A percentile compares a stretch with the other conserved stretches of the same genome.
Conservation (phyloP, 1,284 basidiomycete species). For the Rhodofomes roseus region DNA sequence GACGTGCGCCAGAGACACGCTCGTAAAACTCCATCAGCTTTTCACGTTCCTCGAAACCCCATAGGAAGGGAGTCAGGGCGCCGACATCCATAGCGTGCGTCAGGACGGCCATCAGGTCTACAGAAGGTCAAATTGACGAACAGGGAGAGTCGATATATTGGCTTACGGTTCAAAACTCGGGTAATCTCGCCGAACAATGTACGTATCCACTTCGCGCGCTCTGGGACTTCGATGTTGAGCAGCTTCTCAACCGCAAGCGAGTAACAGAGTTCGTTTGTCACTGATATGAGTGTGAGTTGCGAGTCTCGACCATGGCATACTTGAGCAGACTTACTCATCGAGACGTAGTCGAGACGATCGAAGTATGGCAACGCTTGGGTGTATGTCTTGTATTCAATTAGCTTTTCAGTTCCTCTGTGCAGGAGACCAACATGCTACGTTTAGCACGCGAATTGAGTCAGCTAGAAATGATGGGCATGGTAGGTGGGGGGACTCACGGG, state of each 20-base stretch:
- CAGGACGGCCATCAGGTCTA: slow-evolving; percentile 95
- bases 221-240: slow-evolving; percentile 98
- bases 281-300: slow-evolving; percentile 33
- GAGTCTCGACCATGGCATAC: background rate
- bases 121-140: background rate
- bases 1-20: slow-evolving; percentile 94
- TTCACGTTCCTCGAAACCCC: slow-evolving; percentile 99
- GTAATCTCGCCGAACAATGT: slow-evolving; percentile 98
- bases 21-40: slow-evolving; percentile 99
- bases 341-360: slow-evolving; percentile 98
- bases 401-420: slow-evolving; percentile 97
- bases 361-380: slow-evolving; percentile 99
- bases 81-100: slow-evolving; percentile 97
- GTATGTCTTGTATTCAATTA: slow-evolving; percentile 99
- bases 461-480: background rate
- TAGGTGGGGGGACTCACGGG: slow-evolving; percentile 57
- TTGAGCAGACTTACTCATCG: slow-evolving; percentile 76
- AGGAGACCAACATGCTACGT: slow-evolving; percentile 90
- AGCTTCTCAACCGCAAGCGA: slow-evolving; percentile 97
- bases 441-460: background rate
- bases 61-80: slow-evolving; percentile 97
- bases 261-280: slow-evolving; percentile 98
- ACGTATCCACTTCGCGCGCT: slow-evolving; percentile 98
- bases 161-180: slow-evolving; percentile 87
- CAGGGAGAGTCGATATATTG: background rate